Conservation (phyloP, 1,284 basidiomycete genomes). For the Leccinum fallax region DNA sequence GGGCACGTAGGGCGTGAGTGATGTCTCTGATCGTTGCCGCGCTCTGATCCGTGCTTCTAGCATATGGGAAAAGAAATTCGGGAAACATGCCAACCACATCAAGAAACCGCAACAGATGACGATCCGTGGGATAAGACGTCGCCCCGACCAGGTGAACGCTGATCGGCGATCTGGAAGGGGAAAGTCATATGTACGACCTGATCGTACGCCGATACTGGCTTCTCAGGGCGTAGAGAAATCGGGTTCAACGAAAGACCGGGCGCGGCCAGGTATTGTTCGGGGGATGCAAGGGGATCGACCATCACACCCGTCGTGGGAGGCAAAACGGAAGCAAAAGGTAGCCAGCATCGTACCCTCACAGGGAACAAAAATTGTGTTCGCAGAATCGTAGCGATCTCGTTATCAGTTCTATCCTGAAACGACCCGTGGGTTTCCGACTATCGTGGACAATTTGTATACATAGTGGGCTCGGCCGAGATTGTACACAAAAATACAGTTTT, state of each 20-base stretch:
- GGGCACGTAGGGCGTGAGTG: constrained; percentile 88
- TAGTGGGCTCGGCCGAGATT: neutral
- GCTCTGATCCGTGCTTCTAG: constrained; percentile 43
- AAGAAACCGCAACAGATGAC: constrained; percentile 56
- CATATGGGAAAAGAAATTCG: constrained; percentile 98
- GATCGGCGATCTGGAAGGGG: constrained; percentile 23
- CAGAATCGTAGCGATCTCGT: constrained; percentile 12
- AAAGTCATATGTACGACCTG: neutral
- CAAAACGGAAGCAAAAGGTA: constrained; percentile 75
- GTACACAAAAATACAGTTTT: constrained; percentile 11
- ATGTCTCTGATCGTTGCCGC: neutral
- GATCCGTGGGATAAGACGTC: constrained; percentile 15
- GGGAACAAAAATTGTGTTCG: constrained; percentile 71
- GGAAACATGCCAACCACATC: constrained; percentile 88
- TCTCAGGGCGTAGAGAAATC: neutral
- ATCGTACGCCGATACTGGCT: neutral
- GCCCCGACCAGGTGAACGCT: constrained; percentile 1
- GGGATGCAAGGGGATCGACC: constrained; percentile 40
- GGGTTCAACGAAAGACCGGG: constrained; percentile 1
- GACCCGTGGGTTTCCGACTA: neutral
- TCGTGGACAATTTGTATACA: constrained; percentile 1
- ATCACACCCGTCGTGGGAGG: constrained; percentile 93
- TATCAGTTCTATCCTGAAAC: neutral
- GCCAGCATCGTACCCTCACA: constrained; percentile 58
- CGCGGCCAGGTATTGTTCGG: neutral